Percentiles rank a stretch among this genome's conserved stretches.
These are phyloP conservation scores for Fragilaria crotonensis DNA, from an alignment of 108 stramenopile species.

Conservation along the genomic window DNA sequence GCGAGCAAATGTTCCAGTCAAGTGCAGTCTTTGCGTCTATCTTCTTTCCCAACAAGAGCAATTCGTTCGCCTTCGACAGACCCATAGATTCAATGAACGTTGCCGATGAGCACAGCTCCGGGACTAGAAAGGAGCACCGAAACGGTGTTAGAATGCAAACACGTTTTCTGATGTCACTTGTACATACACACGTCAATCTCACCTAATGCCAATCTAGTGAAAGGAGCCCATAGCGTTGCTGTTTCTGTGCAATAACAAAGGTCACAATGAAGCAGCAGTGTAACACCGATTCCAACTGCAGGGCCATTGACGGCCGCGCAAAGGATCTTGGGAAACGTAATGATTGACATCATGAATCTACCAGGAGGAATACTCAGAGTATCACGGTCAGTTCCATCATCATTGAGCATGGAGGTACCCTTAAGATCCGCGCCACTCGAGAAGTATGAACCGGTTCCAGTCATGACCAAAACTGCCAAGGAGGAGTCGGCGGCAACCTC, in stretches of 20 bases:
- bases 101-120: conserved; percentile 41
- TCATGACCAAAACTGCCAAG: conserved; percentile 34
- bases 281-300: conserved; percentile 52
- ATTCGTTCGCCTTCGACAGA: conserved; percentile 32
- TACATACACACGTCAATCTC: too few species aligned
- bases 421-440: conserved; percentile 47
- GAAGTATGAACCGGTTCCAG: conserved; percentile 46
- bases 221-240: conserved; percentile 58
- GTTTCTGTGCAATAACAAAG: conserved; percentile 23
- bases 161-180: not conserved
- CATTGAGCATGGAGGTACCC: not conserved
- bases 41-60: conserved; percentile 37
- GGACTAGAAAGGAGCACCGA: conserved; percentile 8
- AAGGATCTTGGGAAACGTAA: conserved; percentile 43
- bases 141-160: not conserved
- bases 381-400: conserved; percentile 6
- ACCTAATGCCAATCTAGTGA: conserved; percentile 40
- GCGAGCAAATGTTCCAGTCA: conserved; percentile 32
- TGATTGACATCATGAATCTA: conserved; percentile 35
- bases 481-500: conserved; percentile 26
- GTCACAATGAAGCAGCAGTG: conserved; percentile 43
- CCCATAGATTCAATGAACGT: conserved; percentile 40
- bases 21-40: conserved; percentile 33
- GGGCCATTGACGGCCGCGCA: conserved; percentile 59
- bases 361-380: conserved; percentile 18